phyloP scores from a whole-genome alignment of 1,139 yeast species.

The Debaryomyces nepalensis region DNA sequence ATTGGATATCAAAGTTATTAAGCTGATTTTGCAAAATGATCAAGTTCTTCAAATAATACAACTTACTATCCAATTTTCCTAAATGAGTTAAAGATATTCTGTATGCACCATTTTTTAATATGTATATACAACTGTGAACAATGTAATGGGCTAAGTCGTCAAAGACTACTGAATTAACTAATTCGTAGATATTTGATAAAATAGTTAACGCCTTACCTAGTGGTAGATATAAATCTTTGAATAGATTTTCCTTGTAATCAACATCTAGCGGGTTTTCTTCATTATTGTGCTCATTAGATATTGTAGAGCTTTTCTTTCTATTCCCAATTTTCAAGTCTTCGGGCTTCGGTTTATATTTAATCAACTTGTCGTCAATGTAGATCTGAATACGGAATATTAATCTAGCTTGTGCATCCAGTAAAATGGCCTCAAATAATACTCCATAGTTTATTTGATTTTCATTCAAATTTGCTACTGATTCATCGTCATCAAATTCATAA shows the following conservation, averaged over 20 bases:
- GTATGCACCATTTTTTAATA: conserved; percentile 59
- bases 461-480: conserved; percentile 22
- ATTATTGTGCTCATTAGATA: conserved; percentile 4
- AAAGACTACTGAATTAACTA: conserved; percentile 75
- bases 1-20: conserved; percentile 80
- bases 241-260: conserved; percentile 45
- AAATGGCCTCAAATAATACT: conserved; percentile 67
- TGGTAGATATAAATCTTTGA: conserved; percentile 71
- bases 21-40: conserved; percentile 72
- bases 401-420: conserved; percentile 79
- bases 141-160: conserved; percentile 89
- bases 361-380: conserved; percentile 69
- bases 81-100: conserved; percentile 42
- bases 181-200: conserved; percentile 77
- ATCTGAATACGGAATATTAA: conserved; percentile 78
- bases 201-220: conserved; percentile 71
- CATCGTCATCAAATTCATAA: conserved; percentile 63
- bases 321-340: conserved; percentile 66
- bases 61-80: conserved; percentile 59
- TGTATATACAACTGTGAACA: conserved; percentile 72
- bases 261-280: conserved; percentile 29
- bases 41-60: conserved; percentile 74
- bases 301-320: conserved; percentile 38
- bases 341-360: conserved; percentile 66
- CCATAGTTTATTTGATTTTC: conserved; percentile 38